Conservation (phyloP, 2,329 filamentous ascomycete species). For the Colletotrichum graminicola region DNA sequence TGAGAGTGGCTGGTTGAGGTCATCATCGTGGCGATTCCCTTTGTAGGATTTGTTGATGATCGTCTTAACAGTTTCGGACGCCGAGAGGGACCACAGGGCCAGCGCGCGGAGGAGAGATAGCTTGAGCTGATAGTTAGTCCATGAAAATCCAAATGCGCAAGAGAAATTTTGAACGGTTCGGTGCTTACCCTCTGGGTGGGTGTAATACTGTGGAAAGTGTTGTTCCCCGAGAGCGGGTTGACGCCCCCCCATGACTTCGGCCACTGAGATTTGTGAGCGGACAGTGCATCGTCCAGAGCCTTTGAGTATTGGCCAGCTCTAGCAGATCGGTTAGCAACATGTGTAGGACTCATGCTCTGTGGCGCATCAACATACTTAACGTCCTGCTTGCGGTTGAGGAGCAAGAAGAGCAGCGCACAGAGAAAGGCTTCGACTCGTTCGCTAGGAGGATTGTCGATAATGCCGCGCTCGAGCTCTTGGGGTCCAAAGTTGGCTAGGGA, state of each 20-base stretch:
- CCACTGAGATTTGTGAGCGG: constrained; percentile 90
- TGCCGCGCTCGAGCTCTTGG: constrained; percentile 91
- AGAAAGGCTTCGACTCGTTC: constrained; percentile 89
- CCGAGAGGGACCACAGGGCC: constrained; percentile 88
- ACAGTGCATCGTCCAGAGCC: constrained; percentile 92
- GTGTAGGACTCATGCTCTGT: neutral
- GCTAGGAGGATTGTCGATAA: constrained; percentile 82
- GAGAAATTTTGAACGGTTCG: neutral
- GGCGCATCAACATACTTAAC: constrained; percentile 80
- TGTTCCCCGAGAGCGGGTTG: constrained; percentile 85
- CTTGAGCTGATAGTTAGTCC: constrained; percentile 59
- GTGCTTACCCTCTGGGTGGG: constrained; percentile 81
- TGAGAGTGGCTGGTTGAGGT: constrained; percentile 86
- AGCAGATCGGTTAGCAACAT: constrained; percentile 36
- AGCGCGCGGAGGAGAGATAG: constrained; percentile 86
- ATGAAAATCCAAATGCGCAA: neutral
- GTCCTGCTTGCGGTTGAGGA: constrained; percentile 97
- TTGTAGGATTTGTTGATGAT: constrained; percentile 92
- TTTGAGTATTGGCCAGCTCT: constrained; percentile 94
- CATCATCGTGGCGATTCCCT: constrained; percentile 82
- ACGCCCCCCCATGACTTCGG: constrained; percentile 83
- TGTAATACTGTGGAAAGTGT: constrained; percentile 85
- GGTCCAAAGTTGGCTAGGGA: constrained; percentile 91
- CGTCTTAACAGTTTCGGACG: constrained; percentile 84
- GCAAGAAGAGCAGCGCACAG: constrained; percentile 87